Percentiles rank a stretch among this genome's conserved stretches.
phyloP scores from a whole-genome alignment of 495 filamentous ascomycete species.

The Gamarada debralockiae region DNA sequence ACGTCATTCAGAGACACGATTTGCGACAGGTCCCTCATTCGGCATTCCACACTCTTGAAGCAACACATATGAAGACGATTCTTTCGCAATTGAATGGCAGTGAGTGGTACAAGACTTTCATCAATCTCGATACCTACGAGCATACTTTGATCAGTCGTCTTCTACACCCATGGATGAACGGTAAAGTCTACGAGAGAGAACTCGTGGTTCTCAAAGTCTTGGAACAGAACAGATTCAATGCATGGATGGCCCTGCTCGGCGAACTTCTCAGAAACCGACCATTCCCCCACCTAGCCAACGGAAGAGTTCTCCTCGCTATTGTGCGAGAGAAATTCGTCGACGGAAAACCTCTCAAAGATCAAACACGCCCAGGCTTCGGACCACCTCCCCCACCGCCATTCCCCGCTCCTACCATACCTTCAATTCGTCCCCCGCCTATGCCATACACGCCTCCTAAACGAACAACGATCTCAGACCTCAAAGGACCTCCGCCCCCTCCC shows the following conservation, averaged over 20 bases:
- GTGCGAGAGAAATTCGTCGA: conserved; percentile 11
- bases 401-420: neutral
- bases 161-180: neutral
- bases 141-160: neutral
- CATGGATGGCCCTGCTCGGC: conserved; percentile 8
- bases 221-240: conserved; percentile 4
- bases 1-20: conserved; percentile 6
- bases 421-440: neutral
- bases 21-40: conserved; percentile 14
- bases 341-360: conserved; percentile 10
- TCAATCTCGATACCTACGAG: conserved; percentile 2
- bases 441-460: neutral
- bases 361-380: neutral
- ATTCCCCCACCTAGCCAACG: neutral
- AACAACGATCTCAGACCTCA: neutral
- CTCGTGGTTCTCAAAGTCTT: conserved; percentile 22
- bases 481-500: neutral
- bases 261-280: neutral
- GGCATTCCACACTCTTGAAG: conserved; percentile 33
- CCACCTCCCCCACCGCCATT: neutral
- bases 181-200: conserved; percentile 6
- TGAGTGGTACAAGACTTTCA: conserved; percentile 22
- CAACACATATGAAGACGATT: conserved; percentile 50
- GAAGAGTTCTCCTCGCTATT: conserved; percentile 15
- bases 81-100: conserved; percentile 34